A percentile compares a stretch with the other conserved stretches of the same genome.
Evolutionary conservation across 441 rosid species (phyloP).

Genomic region (Capsella rubella): DNA sequence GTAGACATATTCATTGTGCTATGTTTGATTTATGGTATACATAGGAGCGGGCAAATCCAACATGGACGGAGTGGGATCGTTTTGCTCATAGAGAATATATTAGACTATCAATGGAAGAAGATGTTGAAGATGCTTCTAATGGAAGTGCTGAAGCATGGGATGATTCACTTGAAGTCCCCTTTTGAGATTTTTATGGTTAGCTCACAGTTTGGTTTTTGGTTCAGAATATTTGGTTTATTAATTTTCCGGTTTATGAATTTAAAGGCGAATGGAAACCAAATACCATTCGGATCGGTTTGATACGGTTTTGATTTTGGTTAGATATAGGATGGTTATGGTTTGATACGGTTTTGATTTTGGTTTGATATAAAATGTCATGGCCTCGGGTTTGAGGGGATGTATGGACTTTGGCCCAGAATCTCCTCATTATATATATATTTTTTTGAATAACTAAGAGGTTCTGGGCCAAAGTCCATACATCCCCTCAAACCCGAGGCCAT

Average conservation of each 20-base stretch:
- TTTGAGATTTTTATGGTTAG: constrained; percentile 49
- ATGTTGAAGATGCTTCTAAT: constrained; percentile 95
- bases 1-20: constrained; percentile 7
- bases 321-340: too few species aligned
- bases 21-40: constrained; percentile 3
- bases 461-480: too few species aligned
- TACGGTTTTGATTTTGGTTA: constrained; percentile 16
- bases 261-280: neutral
- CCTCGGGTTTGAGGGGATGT: too few species aligned
- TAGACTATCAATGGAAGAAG: constrained; percentile 99
- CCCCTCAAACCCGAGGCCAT: too few species aligned
- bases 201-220: neutral
- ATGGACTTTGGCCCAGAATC: too few species aligned
- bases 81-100: constrained; percentile 98
- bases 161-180: constrained; percentile 94
- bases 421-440: too few species aligned
- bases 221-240: neutral
- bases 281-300: constrained; percentile 10
- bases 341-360: too few species aligned
- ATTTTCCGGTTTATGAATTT: neutral
- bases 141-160: constrained; percentile 99
- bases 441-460: too few species aligned
- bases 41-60: constrained; percentile 97
- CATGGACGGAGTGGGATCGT: constrained; percentile 99
- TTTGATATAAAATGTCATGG: too few species aligned